Conservation (phyloP, 2,329 filamentous ascomycete genomes). For the Phyllachora maydis region DNA sequence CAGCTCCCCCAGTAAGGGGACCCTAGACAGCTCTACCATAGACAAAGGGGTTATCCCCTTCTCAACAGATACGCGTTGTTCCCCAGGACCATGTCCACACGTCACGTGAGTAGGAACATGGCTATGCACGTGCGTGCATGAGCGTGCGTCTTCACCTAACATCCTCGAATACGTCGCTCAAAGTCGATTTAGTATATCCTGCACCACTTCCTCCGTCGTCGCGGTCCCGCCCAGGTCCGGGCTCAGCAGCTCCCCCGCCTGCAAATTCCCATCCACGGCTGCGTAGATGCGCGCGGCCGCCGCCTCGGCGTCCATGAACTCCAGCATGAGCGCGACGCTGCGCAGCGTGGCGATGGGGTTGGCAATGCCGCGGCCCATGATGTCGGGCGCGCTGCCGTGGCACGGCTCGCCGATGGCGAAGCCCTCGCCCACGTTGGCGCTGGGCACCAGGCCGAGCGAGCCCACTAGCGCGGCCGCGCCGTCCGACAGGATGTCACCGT, state of each 20-base stretch:
- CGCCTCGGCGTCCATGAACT: conserved; percentile 74
- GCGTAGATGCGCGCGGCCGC: conserved; percentile 81
- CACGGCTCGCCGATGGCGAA: conserved; percentile 97
- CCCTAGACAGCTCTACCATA: no score
- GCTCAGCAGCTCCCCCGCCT: conserved; percentile 61
- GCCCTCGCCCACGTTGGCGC: conserved; percentile 80
- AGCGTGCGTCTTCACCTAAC: no score
- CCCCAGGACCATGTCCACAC: no score
- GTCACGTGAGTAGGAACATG: no score
- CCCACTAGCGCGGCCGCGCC: conserved; percentile 88
- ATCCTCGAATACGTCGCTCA: no score
- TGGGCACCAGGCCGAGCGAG: conserved; percentile 77
- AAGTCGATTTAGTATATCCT: conserved; percentile 68
- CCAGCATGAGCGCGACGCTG: conserved; percentile 83
- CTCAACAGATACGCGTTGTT: no score
- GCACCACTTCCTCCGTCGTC: conserved; percentile 66
- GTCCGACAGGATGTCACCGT: conserved; percentile 92
- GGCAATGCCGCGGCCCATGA: conserved; percentile 77
- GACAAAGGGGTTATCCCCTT: no score
- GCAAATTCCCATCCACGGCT: conserved; percentile 78
- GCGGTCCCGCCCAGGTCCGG: conserved; percentile 83
- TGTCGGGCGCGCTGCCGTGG: conserved; percentile 90
- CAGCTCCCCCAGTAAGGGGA: no score
- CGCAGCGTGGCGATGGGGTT: conserved; percentile 93
- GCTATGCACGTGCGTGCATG: no score